Percentiles rank a stretch among this genome's conserved stretches.
phyloP scores from a whole-genome alignment of 1,284 basidiomycete genomes.

The Meripilus lineatus region DNA sequence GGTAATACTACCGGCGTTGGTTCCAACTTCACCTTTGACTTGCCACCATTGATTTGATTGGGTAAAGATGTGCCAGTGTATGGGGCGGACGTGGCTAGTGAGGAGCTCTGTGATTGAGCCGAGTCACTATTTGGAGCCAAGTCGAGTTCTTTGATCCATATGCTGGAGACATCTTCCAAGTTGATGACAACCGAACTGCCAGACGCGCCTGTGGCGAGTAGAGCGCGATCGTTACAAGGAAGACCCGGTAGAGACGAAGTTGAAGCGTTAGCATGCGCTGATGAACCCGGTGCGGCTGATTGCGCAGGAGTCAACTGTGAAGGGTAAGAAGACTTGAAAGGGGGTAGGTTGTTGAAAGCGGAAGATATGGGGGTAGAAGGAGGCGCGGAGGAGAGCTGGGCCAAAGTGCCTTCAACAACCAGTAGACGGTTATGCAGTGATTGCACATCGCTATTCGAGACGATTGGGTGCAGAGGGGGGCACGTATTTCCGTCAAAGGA shows the following conservation, averaged over 20 bases:
- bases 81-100: not conserved
- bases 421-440: slow-evolving; percentile 75
- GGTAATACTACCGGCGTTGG: slow-evolving; percentile 31
- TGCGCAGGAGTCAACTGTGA: slow-evolving; percentile 5
- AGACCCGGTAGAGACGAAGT: slow-evolving; percentile 13
- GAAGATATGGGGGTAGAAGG: slow-evolving; percentile 17
- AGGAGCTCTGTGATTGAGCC: too few relatives aligned
- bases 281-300: too few relatives aligned
- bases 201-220: slow-evolving; percentile 35
- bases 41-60: slow-evolving; percentile 11
- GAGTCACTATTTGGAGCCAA: slow-evolving; percentile 15
- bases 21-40: slow-evolving; percentile 43
- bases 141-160: slow-evolving; percentile 43
- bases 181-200: slow-evolving; percentile 51
- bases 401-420: slow-evolving; percentile 49
- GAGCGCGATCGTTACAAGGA: slow-evolving; percentile 34
- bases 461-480: not conserved
- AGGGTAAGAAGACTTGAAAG: slow-evolving; percentile 19
- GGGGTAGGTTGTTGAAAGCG: slow-evolving; percentile 14
- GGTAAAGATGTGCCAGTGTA: too few relatives aligned
- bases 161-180: slow-evolving; percentile 48
- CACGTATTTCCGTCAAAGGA: not conserved
- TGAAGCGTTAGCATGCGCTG: not conserved
- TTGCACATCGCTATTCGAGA: slow-evolving; percentile 56
- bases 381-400: slow-evolving; percentile 32